Evolutionary conservation across 352 stramenopile genomes (phyloP), one percentile per base, ranked within the genome.

Genomic region (Thraustotheca clavata): DNA sequence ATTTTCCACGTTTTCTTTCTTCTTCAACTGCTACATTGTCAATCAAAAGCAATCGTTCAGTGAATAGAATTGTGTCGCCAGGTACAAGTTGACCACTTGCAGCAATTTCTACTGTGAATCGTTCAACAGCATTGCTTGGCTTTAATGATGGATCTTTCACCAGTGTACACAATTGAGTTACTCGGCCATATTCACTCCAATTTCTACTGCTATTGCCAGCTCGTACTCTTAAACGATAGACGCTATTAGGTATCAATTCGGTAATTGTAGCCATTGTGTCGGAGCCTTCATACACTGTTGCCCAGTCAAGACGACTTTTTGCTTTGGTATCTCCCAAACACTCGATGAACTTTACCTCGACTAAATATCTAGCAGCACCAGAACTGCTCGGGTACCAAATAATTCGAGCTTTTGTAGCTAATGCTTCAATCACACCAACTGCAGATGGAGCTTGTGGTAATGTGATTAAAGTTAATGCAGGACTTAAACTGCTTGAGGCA

Each of bases 31-130:
- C 60, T 12, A 49, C 62, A 12, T 59, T 52, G 8, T 62, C 52
- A 18, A 49, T 40, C 26, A 72, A 75, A 48, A 87, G 80, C n/a
- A 97, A 77, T 18, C 91, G 80, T 69, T 97, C 89, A 24, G 87
- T 94, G 61, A 97, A 96, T 41, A 97, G 79, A 4, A 96, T 89
- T 27, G 86, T 93, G 63, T 97, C 91, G 8, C 89, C 88, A 0
- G 78, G 71, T 12, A 95, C 86, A 26, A 96, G 66, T 49, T 96
- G 87, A 29, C 87, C 87, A 22, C 80, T 73, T 40, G 81, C 77
- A 14, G 67, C 71, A 38, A 79, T 89, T 72, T 94, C 83, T 55
- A 92, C 67, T 9, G 77, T 77, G 61, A 92, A 91, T 40, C 85
- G 77, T 14, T 86, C 78, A 0, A 73, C 79, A 31, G 76, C 82